Percentiles rank a stretch among this genome's conserved stretches.
Evolutionary conservation across 352 stramenopile species (phyloP).

Genomic region (Globisporangium polare): DNA sequence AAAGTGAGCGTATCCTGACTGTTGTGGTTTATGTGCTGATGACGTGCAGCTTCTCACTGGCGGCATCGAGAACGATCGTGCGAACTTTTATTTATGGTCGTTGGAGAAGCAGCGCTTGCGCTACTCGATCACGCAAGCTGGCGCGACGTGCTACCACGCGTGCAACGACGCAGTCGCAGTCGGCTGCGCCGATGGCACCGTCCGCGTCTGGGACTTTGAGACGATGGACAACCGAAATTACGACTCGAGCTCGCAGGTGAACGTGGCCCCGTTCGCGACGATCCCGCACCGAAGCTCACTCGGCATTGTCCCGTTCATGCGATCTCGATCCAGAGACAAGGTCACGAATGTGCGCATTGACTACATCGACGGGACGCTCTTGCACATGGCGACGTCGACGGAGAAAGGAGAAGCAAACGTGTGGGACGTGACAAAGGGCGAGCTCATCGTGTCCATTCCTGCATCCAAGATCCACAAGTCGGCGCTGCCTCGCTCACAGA

Average conservation of each 20-base stretch:
- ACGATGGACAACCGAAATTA: conserved; percentile 48
- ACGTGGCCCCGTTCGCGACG: conserved; percentile 52
- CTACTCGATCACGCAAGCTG: conserved; percentile 60
- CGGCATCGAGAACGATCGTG: conserved; percentile 62
- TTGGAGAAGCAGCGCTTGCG: conserved; percentile 63
- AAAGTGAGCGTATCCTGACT: neutral
- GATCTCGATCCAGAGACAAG: conserved; percentile 73
- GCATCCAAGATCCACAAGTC: conserved; percentile 83
- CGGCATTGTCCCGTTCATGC: conserved; percentile 83
- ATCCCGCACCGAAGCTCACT: conserved; percentile 77
- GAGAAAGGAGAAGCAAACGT: conserved; percentile 86
- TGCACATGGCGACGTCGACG: conserved; percentile 79
- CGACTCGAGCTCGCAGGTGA: conserved; percentile 44
- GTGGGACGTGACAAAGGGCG: conserved; percentile 84
- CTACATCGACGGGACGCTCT: conserved; percentile 72
- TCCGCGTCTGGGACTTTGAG: conserved; percentile 83
- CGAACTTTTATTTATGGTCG: conserved; percentile 85
- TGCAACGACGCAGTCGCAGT: conserved; percentile 80
- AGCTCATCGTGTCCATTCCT: conserved; percentile 76
- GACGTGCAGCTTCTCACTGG: conserved; percentile 63
- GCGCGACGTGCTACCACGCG: conserved; percentile 70
- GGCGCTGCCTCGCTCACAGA: conserved; percentile 58
- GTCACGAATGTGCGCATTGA: conserved; percentile 78
- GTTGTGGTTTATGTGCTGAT: conserved; percentile 9
- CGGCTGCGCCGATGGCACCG: conserved; percentile 66